Evolutionary conservation across 2,329 filamentous ascomycete genomes (phyloP), one percentile per base, ranked within the genome.

Genomic region (Colletotrichum spinosum): DNA sequence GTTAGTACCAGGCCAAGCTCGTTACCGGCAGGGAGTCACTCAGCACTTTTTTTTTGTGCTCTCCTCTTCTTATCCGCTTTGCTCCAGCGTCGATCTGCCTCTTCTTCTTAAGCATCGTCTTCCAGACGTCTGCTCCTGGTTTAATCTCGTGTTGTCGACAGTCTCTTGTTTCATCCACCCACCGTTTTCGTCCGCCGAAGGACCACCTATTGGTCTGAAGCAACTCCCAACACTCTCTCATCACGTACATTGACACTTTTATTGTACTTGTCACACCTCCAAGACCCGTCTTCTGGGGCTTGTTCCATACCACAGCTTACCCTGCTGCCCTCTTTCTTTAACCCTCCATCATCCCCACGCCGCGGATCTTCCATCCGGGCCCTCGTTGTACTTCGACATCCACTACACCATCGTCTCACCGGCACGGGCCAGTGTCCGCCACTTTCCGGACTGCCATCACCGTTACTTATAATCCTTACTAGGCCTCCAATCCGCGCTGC

Each of bases 91-190:
- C 25, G 25, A 25, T 25, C 25, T 25, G 38, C 25, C 39, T 55
- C 89, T 89, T 8, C 25, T 55, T n/a, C 53, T 55, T 88, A 3
- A 92, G 77, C 1, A 80, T 70, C 51, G 80, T 81, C 3, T 78
- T 86, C 90, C 90, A 92, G 0, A 92, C 86, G 63, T 87, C 86
- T 68, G 92, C 90, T 0, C 76, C 46, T 42, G 10, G 13, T 42
- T 10, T 4, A 11, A 33, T 51, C 38, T 51, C 34, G 56, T 49
- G 49, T 55, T 45, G 44, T 48, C 52, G 33, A 45, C 17, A 12
- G 33, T 53, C 53, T 39, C 10, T 13, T 17, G 37, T 51, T 62
- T 25, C 34, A 46, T 57, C 39, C 46, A 25, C 25, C 25, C 25
- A 25, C 25, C 25, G 25, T 5, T 25, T 25, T 25, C 25, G 25